Base-by-base conservation (phyloP, 345 rosid genomes). In the Arabis hirsuta region DNA sequence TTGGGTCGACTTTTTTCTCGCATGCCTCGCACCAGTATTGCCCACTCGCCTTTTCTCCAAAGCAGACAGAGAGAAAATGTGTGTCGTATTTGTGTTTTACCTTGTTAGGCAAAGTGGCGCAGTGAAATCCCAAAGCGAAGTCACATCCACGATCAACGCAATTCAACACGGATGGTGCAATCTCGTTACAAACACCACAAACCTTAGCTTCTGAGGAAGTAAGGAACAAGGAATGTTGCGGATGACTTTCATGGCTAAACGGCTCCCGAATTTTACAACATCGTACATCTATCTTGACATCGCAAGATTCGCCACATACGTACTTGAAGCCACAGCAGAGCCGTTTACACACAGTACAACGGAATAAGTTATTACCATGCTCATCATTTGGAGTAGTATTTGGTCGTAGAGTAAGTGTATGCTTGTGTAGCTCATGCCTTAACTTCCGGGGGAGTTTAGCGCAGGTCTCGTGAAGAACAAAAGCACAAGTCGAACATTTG, bases 281-380 rank as follows among this genome's bases (percentile, higher is more conserved):
- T 34, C 46, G 65, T 32, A 57, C 65, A 69, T 69, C 65, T 32
- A 69, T 31, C 36, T 45, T 12, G 12, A 34, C 56, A 57, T 69
- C 6, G 73, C 57, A 56, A 57, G 24, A 22, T 22, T 32, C 1
- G 43, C 14, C 4, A 29, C 47, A 32, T 13, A 57, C 64, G 45
- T 69, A 69, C 46, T 69, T 57, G 47, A 69, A 69, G 14, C 73
- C 65, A 57, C 46, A 22, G 38, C 36, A 69, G 39, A 46, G 56
- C 22, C 10, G 57, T 47, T 57, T 4, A 57, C 65, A 57, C 4
- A 10, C 73, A 6, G 44, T 19, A 38, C 55, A 44, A 24, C 19
- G 0, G 22, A 68, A 55, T 20, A 68, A 44, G 72, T 44, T 57
- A 4, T 9, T 22, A 6, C 29, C 36, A 22, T 45, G 10, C 50